Evolutionary conservation across 805 yeast genomes (phyloP), one percentile per base, ranked within the genome.

Genomic region (Lipomyces mesembrius): DNA sequence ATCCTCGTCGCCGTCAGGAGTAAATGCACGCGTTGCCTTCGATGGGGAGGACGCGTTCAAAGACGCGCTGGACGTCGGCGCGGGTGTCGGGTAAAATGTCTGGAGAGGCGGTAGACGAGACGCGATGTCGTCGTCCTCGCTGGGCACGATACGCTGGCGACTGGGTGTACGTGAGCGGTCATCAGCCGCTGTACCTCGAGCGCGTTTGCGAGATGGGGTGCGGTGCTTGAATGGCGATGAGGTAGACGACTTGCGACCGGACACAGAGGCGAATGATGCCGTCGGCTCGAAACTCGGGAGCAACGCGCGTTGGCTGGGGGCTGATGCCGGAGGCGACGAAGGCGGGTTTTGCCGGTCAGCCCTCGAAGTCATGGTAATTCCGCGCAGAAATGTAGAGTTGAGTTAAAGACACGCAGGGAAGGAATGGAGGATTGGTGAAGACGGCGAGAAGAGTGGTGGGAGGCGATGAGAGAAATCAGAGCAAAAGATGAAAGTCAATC

Each of bases 301-400:
- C 12, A 69, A 62, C 39, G 60, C 61, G 46, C 64, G 69, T 17
- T 62, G 68, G 62, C 66, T 37, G 8, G 32, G 61, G 14, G 20
- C 17, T 25, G 46, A 14, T 22, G 25, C 57, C 1, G 75, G 81
- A 6, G 86, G 86, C 43, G 86, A 83, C 35, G 86, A 83, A 27
- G 86, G 86, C n/a, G 85, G 86, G 73, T 82, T 83, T 74, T 82
- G 84, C 37, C 68, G 71, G 43, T 74, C 70, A 74, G 75, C 74
- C 14, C 27, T 25, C 55, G 55, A 29, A 20, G 55, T 6, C 55
- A 52, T 52, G 1, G 17, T 27, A 20, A 27, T 27, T 22, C n/a
- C 55, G 55, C 55, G 34, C 9, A 22, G 29, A 22, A 14, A 3
- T 20, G 53, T 14, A 22, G 22, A 6, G 25, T n/a, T 49, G 53